Conservation (phyloP, 345 rosid genomes). For the Ricinus communis region DNA sequence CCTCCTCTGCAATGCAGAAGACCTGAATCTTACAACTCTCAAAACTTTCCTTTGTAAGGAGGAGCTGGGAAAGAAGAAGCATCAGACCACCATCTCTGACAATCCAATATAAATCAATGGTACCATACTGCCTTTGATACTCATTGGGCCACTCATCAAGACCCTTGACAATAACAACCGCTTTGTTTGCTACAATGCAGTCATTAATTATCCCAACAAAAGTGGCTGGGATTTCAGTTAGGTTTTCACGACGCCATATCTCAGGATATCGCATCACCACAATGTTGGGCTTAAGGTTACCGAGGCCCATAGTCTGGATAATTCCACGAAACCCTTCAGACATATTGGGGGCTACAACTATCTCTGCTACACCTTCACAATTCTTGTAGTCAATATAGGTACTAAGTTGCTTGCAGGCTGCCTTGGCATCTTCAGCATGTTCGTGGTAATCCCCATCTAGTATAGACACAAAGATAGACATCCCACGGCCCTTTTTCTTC, state of each 20-base stretch:
- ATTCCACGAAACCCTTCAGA: slow-evolving; percentile 95
- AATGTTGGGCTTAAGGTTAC: slow-evolving; percentile 95
- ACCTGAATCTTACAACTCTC: slow-evolving; percentile 99
- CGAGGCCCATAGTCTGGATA: slow-evolving; percentile 98
- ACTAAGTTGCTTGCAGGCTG: slow-evolving; percentile 78
- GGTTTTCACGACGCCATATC: slow-evolving; percentile 96
- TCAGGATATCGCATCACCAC: slow-evolving; percentile 99
- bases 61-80: slow-evolving; percentile 99
- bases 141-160: slow-evolving; percentile 99
- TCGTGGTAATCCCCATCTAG: slow-evolving; percentile 94
- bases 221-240: slow-evolving; percentile 85
- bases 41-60: slow-evolving; percentile 94
- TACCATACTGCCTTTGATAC: slow-evolving; percentile 95
- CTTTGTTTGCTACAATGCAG: slow-evolving; percentile 96
- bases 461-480: slow-evolving; percentile 91
- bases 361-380: slow-evolving; percentile 99
- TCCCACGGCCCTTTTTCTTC: slow-evolving; percentile 99
- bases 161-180: slow-evolving; percentile 97
- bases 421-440: slow-evolving; percentile 92
- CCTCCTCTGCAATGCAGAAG: slow-evolving; percentile 98
- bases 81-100: slow-evolving; percentile 98
- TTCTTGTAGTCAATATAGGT: slow-evolving; percentile 89
- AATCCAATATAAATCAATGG: slow-evolving; percentile 97
- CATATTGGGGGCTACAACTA: slow-evolving; percentile 97
- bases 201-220: slow-evolving; percentile 92